Evolutionary conservation across 257 asterid genomes (phyloP).

Genomic region (Scutellaria baicalensis): DNA sequence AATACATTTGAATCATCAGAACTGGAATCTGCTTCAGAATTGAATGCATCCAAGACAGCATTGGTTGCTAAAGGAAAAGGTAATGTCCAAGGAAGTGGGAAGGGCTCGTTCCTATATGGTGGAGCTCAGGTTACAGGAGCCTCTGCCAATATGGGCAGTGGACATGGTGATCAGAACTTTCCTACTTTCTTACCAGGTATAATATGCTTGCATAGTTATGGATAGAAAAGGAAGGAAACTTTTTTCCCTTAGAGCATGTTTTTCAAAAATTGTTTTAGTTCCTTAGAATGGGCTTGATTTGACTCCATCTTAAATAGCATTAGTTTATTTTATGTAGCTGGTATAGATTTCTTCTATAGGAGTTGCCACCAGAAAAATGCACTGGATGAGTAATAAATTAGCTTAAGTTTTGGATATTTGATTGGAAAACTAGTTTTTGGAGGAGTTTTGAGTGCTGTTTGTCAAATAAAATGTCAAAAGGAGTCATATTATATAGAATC

Average conservation of each 20-base stretch:
- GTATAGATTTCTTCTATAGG: neutral
- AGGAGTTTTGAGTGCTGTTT: neutral
- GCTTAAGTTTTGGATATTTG: neutral
- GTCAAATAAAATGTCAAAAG: neutral
- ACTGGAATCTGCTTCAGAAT: conserved; percentile 47
- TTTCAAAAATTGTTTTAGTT: neutral
- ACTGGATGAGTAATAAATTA: neutral
- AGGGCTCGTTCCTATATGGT: conserved; percentile 61
- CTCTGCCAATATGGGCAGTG: conserved; percentile 49
- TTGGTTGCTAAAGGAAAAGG: conserved; percentile 72
- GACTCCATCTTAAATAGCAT: neutral
- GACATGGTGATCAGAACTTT: conserved; percentile 69
- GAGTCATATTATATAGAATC: neutral
- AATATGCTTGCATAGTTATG: neutral
- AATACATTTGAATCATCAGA: conserved; percentile 50
- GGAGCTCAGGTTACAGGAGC: conserved; percentile 78
- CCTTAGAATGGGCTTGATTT: neutral
- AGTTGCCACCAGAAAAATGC: neutral
- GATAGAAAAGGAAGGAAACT: neutral
- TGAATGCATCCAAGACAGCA: conserved; percentile 48
- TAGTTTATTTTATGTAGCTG: neutral
- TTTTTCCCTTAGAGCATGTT: neutral
- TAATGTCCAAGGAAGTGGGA: conserved; percentile 46
- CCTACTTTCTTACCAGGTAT: conserved; percentile 90
- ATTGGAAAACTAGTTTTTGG: neutral